A percentile compares a stretch with the other conserved stretches of the same genome.
Conservation (phyloP, 495 filamentous ascomycete genomes). For the Xylona heveae region DNA sequence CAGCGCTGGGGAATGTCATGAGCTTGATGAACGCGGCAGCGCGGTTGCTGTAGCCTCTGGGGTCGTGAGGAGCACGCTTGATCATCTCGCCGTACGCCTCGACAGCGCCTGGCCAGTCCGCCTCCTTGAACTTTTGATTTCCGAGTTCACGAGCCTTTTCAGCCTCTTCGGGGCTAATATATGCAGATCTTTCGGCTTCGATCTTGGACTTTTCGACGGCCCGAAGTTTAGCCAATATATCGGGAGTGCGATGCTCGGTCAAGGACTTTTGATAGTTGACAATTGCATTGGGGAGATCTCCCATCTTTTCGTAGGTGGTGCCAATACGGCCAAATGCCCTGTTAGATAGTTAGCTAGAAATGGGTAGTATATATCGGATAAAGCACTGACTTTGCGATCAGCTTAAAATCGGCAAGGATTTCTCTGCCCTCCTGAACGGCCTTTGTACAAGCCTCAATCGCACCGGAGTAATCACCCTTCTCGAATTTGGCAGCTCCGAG, state of each 20-base stretch:
- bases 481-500: conserved; percentile 86
- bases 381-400: conserved; percentile 59
- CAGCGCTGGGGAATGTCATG: conserved; percentile 79
- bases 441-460: conserved; percentile 68
- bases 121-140: conserved; percentile 88
- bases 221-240: conserved; percentile 80
- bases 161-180: conserved; percentile 77
- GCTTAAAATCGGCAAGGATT: conserved; percentile 84
- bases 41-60: conserved; percentile 90
- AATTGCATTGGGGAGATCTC: conserved; percentile 62
- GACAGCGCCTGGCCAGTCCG: conserved; percentile 89
- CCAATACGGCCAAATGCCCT: conserved; percentile 80
- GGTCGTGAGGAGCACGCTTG: conserved; percentile 83
- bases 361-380: not conserved
- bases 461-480: conserved; percentile 75
- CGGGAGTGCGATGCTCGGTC: conserved; percentile 90
- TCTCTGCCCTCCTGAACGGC: conserved; percentile 78
- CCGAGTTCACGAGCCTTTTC: conserved; percentile 91
- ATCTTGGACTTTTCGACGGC: conserved; percentile 80
- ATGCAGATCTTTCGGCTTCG: conserved; percentile 52
- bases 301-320: conserved; percentile 70
- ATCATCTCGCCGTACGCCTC: conserved; percentile 94
- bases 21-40: conserved; percentile 93
- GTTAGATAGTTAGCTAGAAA: conserved; percentile 7
- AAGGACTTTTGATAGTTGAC: conserved; percentile 82